Percentiles rank a stretch among this genome's conserved stretches.
Conservation (phyloP, 225 moss, liverwort and hornwort species). For the Takakia lepidozioides region DNA sequence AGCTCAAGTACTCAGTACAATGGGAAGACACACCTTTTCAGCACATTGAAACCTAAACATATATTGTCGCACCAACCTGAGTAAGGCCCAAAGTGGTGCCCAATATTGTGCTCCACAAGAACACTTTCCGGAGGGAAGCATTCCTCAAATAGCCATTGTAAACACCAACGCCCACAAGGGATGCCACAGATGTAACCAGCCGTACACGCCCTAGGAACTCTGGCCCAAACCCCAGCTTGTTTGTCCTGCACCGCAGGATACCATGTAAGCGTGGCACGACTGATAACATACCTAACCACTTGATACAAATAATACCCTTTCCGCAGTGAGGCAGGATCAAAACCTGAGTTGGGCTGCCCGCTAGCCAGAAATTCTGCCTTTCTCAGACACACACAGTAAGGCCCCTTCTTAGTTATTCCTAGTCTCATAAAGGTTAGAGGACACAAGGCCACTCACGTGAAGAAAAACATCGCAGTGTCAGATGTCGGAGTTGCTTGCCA, state of each 20-base stretch:
- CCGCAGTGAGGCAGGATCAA: not conserved
- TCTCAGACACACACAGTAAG: not conserved
- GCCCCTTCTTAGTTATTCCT: not conserved
- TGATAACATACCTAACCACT: not conserved
- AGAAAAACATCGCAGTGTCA: slow-evolving; percentile 98
- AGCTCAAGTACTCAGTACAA: not conserved
- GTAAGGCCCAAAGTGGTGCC: slow-evolving; percentile 73
- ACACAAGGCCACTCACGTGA: slow-evolving; percentile 43
- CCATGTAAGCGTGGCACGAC: not conserved
- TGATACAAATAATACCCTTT: too few species aligned
- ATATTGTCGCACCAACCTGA: slow-evolving; percentile 38
- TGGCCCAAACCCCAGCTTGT: slow-evolving; percentile 89
- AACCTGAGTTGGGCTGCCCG: not conserved
- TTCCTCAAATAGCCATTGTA: slow-evolving; percentile 84
- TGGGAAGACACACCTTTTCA: not conserved
- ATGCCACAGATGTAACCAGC: slow-evolving; percentile 85
- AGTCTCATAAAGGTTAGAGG: not conserved
- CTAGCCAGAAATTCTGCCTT: too few species aligned
- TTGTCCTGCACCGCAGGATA: slow-evolving; percentile 46
- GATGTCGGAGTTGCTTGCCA: slow-evolving; percentile 99
- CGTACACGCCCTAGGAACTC: slow-evolving; percentile 95
- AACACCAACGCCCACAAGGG: slow-evolving; percentile 79
- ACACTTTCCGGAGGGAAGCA: slow-evolving; percentile 76
- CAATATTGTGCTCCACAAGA: slow-evolving; percentile 81
- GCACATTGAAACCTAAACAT: not conserved